These are phyloP conservation scores for Rubroboletus satanas DNA, from an alignment of 768 basidiomycete species.

Conservation along the genomic window DNA sequence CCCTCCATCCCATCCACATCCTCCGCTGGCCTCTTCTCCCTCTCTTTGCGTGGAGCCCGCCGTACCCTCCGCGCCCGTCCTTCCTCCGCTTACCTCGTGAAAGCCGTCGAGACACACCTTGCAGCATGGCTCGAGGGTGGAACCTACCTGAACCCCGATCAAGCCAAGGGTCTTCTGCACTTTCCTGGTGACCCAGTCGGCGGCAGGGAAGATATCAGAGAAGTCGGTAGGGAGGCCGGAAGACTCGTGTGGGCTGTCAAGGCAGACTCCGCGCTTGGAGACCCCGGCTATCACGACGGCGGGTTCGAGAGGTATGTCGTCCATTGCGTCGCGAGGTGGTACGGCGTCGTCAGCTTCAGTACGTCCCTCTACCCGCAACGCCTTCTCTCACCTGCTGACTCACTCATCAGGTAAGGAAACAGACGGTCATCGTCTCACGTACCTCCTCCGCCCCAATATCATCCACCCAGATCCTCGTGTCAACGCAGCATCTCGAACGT, in stretches of 20 bases:
- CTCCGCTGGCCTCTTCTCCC: slow-evolving; percentile 70
- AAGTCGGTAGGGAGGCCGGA: slow-evolving; percentile 61
- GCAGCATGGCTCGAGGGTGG: slow-evolving; percentile 62
- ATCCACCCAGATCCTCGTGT: slow-evolving; percentile 50
- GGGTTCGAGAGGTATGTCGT: slow-evolving; percentile 77
- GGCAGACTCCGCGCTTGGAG: neutral
- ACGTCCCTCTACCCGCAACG: slow-evolving; percentile 25
- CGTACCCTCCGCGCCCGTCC: slow-evolving; percentile 55
- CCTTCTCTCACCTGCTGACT: neutral
- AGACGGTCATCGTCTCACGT: slow-evolving; percentile 61
- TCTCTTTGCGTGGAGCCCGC: slow-evolving; percentile 73
- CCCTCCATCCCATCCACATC: slow-evolving; percentile 49
- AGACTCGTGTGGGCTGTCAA: slow-evolving; percentile 70
- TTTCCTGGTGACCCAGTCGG: slow-evolving; percentile 49
- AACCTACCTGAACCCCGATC: slow-evolving; percentile 52
- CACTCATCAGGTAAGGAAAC: slow-evolving; percentile 39
- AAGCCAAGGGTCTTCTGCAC: slow-evolving; percentile 21
- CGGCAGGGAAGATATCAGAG: slow-evolving; percentile 51
- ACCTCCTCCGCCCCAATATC: slow-evolving; percentile 76
- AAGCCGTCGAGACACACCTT: slow-evolving; percentile 64
- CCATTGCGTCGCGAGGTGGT: slow-evolving; percentile 78
- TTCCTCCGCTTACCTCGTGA: slow-evolving; percentile 54
- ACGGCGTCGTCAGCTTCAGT: slow-evolving; percentile 82
- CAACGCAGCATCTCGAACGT: slow-evolving; percentile 26
- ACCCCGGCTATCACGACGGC: slow-evolving; percentile 40